Base-by-base conservation (phyloP, 1,284 basidiomycete species). In the Blastosporella zonata region DNA sequence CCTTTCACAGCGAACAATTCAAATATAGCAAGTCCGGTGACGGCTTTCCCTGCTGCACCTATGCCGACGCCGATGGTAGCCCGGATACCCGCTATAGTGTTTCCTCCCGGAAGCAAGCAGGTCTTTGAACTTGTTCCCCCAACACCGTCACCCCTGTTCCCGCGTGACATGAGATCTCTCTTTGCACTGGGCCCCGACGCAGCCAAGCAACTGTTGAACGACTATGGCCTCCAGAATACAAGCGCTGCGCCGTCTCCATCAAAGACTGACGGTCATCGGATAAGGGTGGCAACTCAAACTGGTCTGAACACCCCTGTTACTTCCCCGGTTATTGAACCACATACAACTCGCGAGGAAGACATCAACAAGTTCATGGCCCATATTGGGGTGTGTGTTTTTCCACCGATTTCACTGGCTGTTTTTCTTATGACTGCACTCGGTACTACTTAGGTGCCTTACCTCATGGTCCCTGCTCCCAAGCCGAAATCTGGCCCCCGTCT, bases 321-420 rank as follows among this genome's bases (percentile, higher is more conserved):
- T 35, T 54, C 46, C 13, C 50, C 55, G 70, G 75, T 70, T 53
- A 65, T 15, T 69, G 72, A 55, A 23, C 5, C 10, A 17, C n/a
- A 10, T 6, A 39, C 23, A 15, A 47, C 45, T 27, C 48, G 46
- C 2, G 51, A 55, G 23, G 38, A 53, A 29, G 49, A 55, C 46
- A 49, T 55, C 31, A 49, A 50, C 21, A 50, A 41, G 8, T 55
- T 55, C 41, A 55, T 53, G 51, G 39, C 45, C 13, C 49, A 53
- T 18, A 75, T 78, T 36, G 75, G 75, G 56, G 76, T 74, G 54
- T 54, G 71, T 49, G 59, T 59, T 43, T 36, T n/a, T 23, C 35
- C 36, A 9, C 40, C 23, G 50, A 29, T 43, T 10, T 29, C 38
- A 20, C 22, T 43, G 40, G 28, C 10, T 36, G 22, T 27, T 21